Base-by-base conservation (phyloP, 208 protist species). In the Crithidia fasciculata region DNA sequence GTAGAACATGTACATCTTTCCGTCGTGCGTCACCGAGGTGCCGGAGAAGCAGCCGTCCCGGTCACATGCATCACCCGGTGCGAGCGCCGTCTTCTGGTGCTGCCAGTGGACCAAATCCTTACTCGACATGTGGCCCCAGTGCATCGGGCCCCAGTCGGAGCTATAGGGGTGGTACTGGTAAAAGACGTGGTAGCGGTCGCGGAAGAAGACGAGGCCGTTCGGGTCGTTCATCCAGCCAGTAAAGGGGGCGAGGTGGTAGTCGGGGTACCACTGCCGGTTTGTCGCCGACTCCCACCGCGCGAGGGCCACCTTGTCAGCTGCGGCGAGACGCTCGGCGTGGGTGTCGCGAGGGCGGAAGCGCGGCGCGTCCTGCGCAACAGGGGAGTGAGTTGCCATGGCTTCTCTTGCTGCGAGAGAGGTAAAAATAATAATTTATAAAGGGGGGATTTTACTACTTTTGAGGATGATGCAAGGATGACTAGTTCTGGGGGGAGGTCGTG, bases 1-100 rank as follows among this genome's bases (percentile, higher is more conserved):
- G 74, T 88, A 88, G 65, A 88, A 86, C 28, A 86, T 7, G 67
- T 86, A 88, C 19, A 88, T n/a, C 47, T 74, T 80, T 4, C 61
- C 84, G 15, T 86, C 49, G 61, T 80, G 64, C 13, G 60, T 67
- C 10, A 88, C 71, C 7, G 80, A 57, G 18, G 80, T 80, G 40
- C 84, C 84, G 37, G 84, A 88, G 81, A 88, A 88, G 74, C 84
- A 88, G 49, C 84, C 84, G 56, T 88, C 81, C 13, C 74, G 73
- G 69, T 88, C 84, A 64, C 72, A 84, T 59, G 78, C 37, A n/a
- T 82, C 80, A 3, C 81, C 80, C 2, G 84, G 84, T 0, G 80
- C 84, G 15, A 88, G 68, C 0, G 84, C 84, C 0, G 65, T 58
- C 43, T 72, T 75, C 53, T 84, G 39, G 49, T 83, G 81, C 71